These are phyloP conservation scores for Camelina neglecta DNA, from an alignment of 345 rosid genomes.

Conservation along the genomic window DNA sequence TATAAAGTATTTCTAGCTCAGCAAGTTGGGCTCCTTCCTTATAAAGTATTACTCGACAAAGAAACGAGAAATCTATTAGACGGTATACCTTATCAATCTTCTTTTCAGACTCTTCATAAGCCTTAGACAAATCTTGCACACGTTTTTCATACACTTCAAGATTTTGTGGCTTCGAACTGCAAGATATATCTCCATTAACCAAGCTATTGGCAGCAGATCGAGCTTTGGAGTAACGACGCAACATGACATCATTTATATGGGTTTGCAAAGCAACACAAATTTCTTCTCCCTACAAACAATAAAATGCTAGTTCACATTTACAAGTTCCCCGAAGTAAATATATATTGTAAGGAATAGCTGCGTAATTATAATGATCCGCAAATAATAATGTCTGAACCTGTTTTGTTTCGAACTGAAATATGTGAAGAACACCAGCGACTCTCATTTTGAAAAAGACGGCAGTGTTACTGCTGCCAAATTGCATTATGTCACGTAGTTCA, in stretches of 20 bases:
- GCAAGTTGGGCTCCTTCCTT: slow-evolving; percentile 89
- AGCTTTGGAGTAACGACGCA: slow-evolving; percentile 97
- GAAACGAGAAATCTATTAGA: slow-evolving; percentile 15
- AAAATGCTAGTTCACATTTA: slow-evolving; percentile 17
- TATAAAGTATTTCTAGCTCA: slow-evolving; percentile 82
- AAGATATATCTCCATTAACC: slow-evolving; percentile 72
- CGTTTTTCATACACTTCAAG: slow-evolving; percentile 75
- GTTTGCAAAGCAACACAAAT: slow-evolving; percentile 98
- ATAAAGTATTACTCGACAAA: slow-evolving; percentile 2
- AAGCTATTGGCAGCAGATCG: slow-evolving; percentile 66
- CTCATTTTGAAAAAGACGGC: slow-evolving; percentile 99
- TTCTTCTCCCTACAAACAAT: slow-evolving; percentile 83
- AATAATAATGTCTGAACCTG: slow-evolving; percentile 60
- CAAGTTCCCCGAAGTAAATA: slow-evolving; percentile 25
- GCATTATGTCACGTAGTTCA: slow-evolving; percentile 96
- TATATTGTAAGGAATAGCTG: neutral
- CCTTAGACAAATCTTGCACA: slow-evolving; percentile 75
- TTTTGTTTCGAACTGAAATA: slow-evolving; percentile 96
- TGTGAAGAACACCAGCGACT: slow-evolving; percentile 98
- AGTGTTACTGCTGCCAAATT: slow-evolving; percentile 97
- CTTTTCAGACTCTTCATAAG: slow-evolving; percentile 76
- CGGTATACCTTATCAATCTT: slow-evolving; percentile 63
- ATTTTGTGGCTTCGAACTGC: slow-evolving; percentile 60
- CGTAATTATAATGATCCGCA: slow-evolving; percentile 5
- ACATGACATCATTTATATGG: slow-evolving; percentile 97